Conservation (phyloP, 2,329 filamentous ascomycete species). For the Arthroderma sp. region DNA sequence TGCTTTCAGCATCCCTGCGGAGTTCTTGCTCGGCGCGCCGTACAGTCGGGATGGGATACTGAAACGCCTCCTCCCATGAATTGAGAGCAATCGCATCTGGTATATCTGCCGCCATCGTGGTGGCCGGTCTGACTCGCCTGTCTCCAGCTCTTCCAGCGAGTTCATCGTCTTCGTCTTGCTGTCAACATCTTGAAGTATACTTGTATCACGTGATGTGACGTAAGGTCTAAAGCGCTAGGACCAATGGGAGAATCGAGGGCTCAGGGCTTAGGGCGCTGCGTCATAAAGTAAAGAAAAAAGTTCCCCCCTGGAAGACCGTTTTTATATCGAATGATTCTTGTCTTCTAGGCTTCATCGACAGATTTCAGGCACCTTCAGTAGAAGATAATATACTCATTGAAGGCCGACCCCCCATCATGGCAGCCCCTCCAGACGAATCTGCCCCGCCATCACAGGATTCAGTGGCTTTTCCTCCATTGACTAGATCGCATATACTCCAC, state of each 20-base stretch:
- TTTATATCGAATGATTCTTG: not conserved
- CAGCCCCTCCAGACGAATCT: not conserved
- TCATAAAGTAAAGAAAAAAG: too few relatives aligned
- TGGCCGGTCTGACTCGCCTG: not conserved
- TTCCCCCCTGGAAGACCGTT: too few relatives aligned
- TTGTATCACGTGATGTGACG: not conserved
- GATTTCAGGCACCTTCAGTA: not conserved
- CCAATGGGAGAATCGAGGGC: not conserved
- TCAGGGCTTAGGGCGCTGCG: not conserved
- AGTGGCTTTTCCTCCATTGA: conserved; percentile 63
- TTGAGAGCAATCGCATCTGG: conserved; percentile 46
- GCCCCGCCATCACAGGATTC: not conserved
- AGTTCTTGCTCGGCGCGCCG: conserved; percentile 54
- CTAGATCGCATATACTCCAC: conserved; percentile 75
- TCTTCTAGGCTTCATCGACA: not conserved
- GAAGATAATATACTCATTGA: not conserved
- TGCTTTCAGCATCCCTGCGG: conserved; percentile 49
- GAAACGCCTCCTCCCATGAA: conserved; percentile 57
- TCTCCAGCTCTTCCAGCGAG: not conserved
- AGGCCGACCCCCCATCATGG: not conserved
- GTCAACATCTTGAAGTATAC: not conserved
- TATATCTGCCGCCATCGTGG: conserved; percentile 41
- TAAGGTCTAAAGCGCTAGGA: not conserved
- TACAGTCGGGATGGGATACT: conserved; percentile 51
- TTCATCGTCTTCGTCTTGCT: not conserved